Base-by-base conservation (phyloP, 1,139 yeast species). In the Dujonia santamariae region DNA sequence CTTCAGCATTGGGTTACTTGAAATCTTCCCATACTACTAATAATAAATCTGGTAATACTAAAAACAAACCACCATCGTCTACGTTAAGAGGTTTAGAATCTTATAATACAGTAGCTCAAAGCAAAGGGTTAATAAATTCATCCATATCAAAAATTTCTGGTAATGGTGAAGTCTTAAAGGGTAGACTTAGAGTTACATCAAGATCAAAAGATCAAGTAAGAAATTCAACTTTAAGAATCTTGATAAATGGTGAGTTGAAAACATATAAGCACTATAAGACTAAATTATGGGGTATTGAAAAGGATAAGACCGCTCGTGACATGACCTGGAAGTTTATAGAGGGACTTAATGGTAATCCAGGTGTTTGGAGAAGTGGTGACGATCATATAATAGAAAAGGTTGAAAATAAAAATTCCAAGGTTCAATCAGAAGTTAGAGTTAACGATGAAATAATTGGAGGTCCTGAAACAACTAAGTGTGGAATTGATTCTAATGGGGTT, bases 211-310 rank as follows among this genome's bases (percentile, higher is more conserved):
- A 44, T 7, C 66, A 66, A 34, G 67, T 70, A 33, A 50, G 52
- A 29, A 69, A 67, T 38, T 75, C 81, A 47, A 82, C 95, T 0
- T 65, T 85, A 42, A 67, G 97, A 42, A 72, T 84, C 3, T 61
- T 72, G 35, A 71, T 81, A 21, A 75, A 79, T 45, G 85, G 87
- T 4, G 72, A 72, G 15, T 63, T 80, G 34, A 78, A 79, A 50
- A 66, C 67, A 5, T 59, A 80, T 39, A 77, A 76, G 48, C 66
- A 80, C 42, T 72, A 69, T 48, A 85, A 85, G 59, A 78, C 81
- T 18, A 87, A 87, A 50, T 67, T 92, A 29, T 92, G 98, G 98
- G 97, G 97, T 7, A 68, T 78, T 40, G 90, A 84, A 45, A 82
- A 85, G 59, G 72, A 75, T 44, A 79, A 74, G 46, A 65, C 73